Base-by-base conservation (phyloP, 139 green algal species). In the Chlorella sp. region DNA sequence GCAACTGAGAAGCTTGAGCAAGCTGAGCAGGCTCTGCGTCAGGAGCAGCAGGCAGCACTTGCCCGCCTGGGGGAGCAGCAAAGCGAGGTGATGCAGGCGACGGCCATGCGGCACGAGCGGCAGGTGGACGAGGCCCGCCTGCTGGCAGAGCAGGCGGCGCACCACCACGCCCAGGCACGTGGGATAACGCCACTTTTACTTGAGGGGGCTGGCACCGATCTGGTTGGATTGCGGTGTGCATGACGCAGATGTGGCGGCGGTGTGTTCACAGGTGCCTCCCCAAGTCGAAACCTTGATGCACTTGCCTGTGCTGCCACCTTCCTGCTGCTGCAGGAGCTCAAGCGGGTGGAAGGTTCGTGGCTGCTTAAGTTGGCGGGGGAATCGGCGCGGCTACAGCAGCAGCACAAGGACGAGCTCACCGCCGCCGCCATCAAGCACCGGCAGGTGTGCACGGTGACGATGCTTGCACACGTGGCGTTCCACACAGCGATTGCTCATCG, bases 91-190 rank as follows among this genome's bases (percentile, higher is more conserved):
- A 37, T 68, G 79, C 30, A 85, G 79, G 48, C 30, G 79, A 14
- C 42, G 22, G 48, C 32, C 21, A 26, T 42, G 48, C 79, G 64
- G 79, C 79, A 85, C 53, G 30, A 64, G 42, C 79, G 64, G 79
- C 79, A 85, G 79, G 14, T 85, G 30, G 79, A 85, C 7, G 79
- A 85, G 79, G 79, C 79, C 30, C 48, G 28, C 15, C 42, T 69
- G 79, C 79, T 85, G 79, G 79, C 79, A 30, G 79, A 85, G 42
- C 79, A 85, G 48, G 79, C 79, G 12, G 79, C 79, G 30, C 79
- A 85, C 36, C 79, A 85, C 30, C 79, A 85, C 28, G 26, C n/a
- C 19, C 79, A 85, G 79, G 79, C 57, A 37, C 48, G 48, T 57
- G 48, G 48, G 48, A 9, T 16, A 57, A 57, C 48, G 48, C 48